Evolutionary conservation across 2,329 filamentous ascomycete species (phyloP).

Genomic region (Aspergillus thermomutatus): DNA sequence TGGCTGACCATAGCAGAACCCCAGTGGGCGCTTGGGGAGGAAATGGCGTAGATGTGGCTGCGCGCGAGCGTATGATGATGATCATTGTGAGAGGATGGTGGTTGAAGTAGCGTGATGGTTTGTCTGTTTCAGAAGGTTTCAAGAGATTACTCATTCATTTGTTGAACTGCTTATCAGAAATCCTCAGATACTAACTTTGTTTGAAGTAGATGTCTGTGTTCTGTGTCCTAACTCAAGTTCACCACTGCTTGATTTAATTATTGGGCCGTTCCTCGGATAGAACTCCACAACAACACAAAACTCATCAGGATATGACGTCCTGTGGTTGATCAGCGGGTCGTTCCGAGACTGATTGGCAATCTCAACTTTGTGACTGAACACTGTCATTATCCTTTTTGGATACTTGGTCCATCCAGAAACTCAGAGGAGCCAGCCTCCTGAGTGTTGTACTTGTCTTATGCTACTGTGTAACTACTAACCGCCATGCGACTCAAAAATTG

Average conservation of each 20-base stretch:
- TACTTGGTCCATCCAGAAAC: background rate
- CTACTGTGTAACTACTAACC: too few relatives aligned
- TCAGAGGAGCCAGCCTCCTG: too few relatives aligned
- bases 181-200: too few relatives aligned
- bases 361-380: background rate
- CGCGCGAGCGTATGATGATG: background rate
- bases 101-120: too few relatives aligned
- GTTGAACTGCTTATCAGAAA: too few relatives aligned
- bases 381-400: background rate
- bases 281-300: too few relatives aligned
- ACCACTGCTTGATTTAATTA: background rate
- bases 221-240: too few relatives aligned
- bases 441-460: too few relatives aligned
- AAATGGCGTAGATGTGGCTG: background rate
- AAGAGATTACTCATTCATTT: too few relatives aligned
- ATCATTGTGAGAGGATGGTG: background rate
- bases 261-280: too few relatives aligned
- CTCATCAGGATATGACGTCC: background rate
- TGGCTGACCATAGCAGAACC: background rate
- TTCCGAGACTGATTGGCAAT: background rate
- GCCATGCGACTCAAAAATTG: too few relatives aligned
- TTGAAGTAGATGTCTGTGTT: background rate
- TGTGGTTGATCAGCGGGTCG: background rate
- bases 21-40: background rate
- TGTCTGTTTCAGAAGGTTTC: too few relatives aligned